Conservation (phyloP, 768 basidiomycete genomes). For the Lentinula sp. region DNA sequence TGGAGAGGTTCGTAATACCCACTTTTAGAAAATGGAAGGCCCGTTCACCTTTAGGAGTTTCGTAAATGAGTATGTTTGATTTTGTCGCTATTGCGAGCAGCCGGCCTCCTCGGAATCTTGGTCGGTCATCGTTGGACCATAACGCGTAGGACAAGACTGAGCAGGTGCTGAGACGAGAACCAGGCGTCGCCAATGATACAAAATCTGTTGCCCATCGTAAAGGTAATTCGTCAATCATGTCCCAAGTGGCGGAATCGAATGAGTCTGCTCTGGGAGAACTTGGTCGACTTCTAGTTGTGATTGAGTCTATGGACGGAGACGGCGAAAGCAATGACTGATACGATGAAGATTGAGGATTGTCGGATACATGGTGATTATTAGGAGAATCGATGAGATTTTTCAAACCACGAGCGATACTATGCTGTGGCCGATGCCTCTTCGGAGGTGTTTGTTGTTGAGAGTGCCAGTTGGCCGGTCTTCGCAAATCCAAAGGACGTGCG, state of each 20-base stretch:
- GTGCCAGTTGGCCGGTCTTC: slow-evolving; percentile 44
- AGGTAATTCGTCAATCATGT: slow-evolving; percentile 67
- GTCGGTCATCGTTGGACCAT: slow-evolving; percentile 53
- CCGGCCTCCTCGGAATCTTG: slow-evolving; percentile 37
- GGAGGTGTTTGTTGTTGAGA: slow-evolving; percentile 38
- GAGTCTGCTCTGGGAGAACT: slow-evolving; percentile 24
- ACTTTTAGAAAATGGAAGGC: slow-evolving; percentile 83
- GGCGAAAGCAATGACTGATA: slow-evolving; percentile 30
- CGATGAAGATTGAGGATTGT: slow-evolving; percentile 16
- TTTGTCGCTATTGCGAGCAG: slow-evolving; percentile 76
- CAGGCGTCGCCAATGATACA: slow-evolving; percentile 65
- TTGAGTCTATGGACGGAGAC: slow-evolving; percentile 8
- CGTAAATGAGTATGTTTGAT: slow-evolving; percentile 66
- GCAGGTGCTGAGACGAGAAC: slow-evolving; percentile 54
- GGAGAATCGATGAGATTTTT: slow-evolving; percentile 47
- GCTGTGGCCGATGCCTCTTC: slow-evolving; percentile 46
- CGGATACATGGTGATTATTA: slow-evolving; percentile 10
- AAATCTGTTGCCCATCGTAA: slow-evolving; percentile 86
- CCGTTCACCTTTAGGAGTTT: slow-evolving; percentile 77
- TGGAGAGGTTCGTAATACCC: background rate
- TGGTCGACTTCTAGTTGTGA: slow-evolving; percentile 11
- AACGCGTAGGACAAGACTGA: slow-evolving; percentile 64
- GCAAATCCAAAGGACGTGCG: slow-evolving; percentile 54
- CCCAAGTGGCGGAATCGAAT: slow-evolving; percentile 51
- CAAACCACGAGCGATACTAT: slow-evolving; percentile 57